Evolutionary conservation across 148 eudicot genomes (phyloP).

Genomic region (Rhododendron simsii): DNA sequence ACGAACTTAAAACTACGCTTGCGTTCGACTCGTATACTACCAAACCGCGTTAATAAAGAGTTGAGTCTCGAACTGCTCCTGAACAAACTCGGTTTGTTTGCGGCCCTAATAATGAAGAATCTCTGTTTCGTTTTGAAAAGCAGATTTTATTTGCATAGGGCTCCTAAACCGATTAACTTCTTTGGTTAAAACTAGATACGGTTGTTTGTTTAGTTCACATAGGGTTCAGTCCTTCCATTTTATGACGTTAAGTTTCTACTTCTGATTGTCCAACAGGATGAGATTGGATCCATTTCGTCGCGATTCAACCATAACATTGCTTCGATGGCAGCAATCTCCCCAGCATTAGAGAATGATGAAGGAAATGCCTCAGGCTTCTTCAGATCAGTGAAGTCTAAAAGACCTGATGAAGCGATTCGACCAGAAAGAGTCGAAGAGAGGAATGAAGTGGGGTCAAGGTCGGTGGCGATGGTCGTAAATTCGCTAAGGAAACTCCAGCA

Average conservation of each 20-base stretch:
- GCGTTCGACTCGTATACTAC: too few relatives aligned
- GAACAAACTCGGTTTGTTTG: too few relatives aligned
- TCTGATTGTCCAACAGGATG: not conserved
- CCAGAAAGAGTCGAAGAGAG: not conserved
- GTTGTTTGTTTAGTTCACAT: not conserved
- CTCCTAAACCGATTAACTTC: not conserved
- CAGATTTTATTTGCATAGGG: not conserved
- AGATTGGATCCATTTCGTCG: not conserved
- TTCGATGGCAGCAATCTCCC: not conserved
- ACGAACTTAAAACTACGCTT: too few relatives aligned
- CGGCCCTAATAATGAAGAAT: not conserved
- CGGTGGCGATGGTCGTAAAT: not conserved
- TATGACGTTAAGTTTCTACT: not conserved
- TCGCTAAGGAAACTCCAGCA: not conserved
- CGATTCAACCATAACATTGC: not conserved
- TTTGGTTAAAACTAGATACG: not conserved
- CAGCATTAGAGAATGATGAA: not conserved
- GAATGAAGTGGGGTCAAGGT: not conserved
- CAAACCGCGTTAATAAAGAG: too few relatives aligned
- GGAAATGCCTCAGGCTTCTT: not conserved
- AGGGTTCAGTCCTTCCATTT: not conserved
- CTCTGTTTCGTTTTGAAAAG: not conserved
- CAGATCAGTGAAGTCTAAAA: not conserved
- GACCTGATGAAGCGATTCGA: not conserved
- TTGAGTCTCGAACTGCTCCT: too few relatives aligned